Percentiles rank a stretch among this genome's conserved stretches.
Evolutionary conservation across 2,329 filamentous ascomycete species (phyloP).

Genomic region (Phyllosticta capitalensis): DNA sequence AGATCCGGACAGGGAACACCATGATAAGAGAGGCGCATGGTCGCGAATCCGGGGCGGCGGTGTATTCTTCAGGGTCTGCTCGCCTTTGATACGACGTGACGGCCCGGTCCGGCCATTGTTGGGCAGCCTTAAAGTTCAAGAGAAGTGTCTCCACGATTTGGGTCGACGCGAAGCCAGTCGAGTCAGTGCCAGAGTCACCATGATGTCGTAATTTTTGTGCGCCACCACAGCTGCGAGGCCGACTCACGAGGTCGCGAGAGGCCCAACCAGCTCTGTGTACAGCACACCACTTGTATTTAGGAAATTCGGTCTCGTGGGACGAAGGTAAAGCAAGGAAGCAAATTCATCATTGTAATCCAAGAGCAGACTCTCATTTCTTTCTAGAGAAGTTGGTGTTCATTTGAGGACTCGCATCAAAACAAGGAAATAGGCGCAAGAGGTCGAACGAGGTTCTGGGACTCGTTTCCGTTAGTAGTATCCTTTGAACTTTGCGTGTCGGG

Average conservation of each 20-base stretch:
- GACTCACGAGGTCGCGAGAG: too few species aligned
- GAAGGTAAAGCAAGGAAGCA: not conserved
- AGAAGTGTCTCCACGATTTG: not conserved
- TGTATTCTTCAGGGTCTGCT: not conserved
- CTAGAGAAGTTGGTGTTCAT: not conserved
- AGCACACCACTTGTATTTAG: not conserved
- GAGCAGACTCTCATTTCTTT: not conserved
- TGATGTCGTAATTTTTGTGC: too few species aligned
- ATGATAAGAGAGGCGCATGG: not conserved
- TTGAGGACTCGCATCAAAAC: not conserved
- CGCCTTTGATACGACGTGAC: not conserved
- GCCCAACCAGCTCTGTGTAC: too few species aligned
- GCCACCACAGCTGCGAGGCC: too few species aligned
- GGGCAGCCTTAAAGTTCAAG: not conserved
- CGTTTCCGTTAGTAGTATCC: conserved; percentile 35
- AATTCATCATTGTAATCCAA: not conserved
- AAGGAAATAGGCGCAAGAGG: not conserved
- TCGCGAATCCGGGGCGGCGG: not conserved
- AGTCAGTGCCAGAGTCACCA: too few species aligned
- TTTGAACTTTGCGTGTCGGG: conserved; percentile 11
- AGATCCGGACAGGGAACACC: not conserved
- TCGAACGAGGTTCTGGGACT: not conserved
- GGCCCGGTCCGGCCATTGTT: not conserved
- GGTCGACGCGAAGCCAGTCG: not conserved
- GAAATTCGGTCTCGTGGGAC: not conserved